Conservation (phyloP, 2,329 filamentous ascomycete genomes). For the Ophiostoma himal-ulmi region DNA sequence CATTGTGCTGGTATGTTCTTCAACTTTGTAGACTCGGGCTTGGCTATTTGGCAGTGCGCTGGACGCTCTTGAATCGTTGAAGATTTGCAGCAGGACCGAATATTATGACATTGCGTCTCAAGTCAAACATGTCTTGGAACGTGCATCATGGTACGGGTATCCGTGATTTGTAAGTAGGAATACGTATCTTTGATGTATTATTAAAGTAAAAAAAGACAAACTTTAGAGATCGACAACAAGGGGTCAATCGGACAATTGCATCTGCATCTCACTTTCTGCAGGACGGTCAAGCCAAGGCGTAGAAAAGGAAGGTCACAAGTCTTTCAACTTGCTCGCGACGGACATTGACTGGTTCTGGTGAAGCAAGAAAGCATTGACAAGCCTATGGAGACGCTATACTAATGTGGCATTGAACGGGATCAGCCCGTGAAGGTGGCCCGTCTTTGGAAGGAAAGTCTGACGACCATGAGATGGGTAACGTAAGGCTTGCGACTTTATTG, state of each 20-base stretch:
- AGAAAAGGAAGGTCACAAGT: neutral
- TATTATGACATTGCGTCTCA: neutral
- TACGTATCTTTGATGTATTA: neutral
- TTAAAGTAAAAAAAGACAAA: neutral
- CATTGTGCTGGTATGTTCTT: neutral
- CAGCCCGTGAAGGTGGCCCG: neutral
- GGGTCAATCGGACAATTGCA: neutral
- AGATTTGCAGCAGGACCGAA: neutral
- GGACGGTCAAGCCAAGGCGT: neutral
- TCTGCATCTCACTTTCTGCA: neutral
- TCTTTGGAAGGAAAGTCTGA: neutral
- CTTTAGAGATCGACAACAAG: neutral
- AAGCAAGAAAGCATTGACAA: neutral
- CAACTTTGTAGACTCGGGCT: neutral
- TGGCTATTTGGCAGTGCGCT: neutral
- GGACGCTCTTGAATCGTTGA: neutral
- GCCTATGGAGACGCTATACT: neutral
- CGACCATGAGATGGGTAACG: neutral
- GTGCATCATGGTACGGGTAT: neutral
- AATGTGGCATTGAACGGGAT: conserved; percentile 4
- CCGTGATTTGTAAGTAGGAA: neutral
- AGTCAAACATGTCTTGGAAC: neutral
- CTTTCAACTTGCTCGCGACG: neutral
- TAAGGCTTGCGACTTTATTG: neutral
- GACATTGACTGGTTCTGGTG: neutral